Conservation (phyloP, 1,284 basidiomycete species). For the Rhizoctonia solani region DNA sequence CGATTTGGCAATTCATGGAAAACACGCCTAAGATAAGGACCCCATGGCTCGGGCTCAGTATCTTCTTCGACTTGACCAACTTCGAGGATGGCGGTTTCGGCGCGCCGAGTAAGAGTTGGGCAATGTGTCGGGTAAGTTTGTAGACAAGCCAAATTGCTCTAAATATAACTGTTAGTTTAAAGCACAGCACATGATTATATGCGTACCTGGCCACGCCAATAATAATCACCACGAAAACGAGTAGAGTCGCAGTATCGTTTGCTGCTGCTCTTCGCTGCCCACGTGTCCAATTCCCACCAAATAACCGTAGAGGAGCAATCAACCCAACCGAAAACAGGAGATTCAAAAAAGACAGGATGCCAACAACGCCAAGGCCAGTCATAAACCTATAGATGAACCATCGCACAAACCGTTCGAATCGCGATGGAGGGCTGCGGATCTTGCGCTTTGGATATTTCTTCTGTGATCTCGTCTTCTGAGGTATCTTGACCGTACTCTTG, state of each 20-base stretch:
- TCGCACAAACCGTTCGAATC: conserved; percentile 44
- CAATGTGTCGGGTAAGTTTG: conserved; percentile 59
- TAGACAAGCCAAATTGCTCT: conserved; percentile 75
- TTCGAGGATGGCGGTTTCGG: conserved; percentile 78
- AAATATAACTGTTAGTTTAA: conserved; percentile 26
- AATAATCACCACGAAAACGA: conserved; percentile 65
- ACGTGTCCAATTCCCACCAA: conserved; percentile 55
- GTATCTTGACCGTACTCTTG: conserved; percentile 28
- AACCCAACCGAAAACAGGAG: conserved; percentile 37
- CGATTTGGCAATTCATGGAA: conserved; percentile 3
- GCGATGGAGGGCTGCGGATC: conserved; percentile 11
- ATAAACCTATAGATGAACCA: conserved; percentile 68
- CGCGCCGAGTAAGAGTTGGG: conserved; percentile 62
- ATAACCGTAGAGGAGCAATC: conserved; percentile 41
- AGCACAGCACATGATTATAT: background rate
- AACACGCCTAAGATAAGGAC: conserved; percentile 15
- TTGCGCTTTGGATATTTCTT: conserved; percentile 9
- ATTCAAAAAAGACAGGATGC: conserved; percentile 73
- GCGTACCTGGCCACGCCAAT: conserved; percentile 65
- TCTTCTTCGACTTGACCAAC: conserved; percentile 50
- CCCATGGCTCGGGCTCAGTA: conserved; percentile 10
- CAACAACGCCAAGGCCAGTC: conserved; percentile 73
- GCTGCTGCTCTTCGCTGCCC: conserved; percentile 56
- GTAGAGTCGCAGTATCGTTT: conserved; percentile 58
- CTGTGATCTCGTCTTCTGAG: background rate